phyloP scores from a whole-genome alignment of 1,284 basidiomycete genomes.

The Lignosus rhinocerotis region DNA sequence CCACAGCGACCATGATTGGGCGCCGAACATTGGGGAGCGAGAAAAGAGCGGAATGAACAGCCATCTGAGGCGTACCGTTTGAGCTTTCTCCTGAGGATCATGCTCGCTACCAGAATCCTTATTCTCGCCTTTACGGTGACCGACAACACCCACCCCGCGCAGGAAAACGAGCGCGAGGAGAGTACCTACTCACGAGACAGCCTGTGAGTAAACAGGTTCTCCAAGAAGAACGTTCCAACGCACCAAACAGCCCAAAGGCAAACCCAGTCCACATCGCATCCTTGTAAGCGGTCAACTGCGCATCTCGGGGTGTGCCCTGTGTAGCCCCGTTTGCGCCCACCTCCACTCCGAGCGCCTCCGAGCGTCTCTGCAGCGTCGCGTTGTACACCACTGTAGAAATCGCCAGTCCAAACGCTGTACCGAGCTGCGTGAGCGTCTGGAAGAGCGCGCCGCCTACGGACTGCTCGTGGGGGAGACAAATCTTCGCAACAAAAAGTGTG shows the following conservation, averaged over 20 bases:
- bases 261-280: conserved; percentile 67
- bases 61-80: not conserved
- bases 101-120: conserved; percentile 1
- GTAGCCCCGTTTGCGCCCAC: conserved; percentile 28
- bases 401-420: conserved; percentile 74
- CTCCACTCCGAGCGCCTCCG: conserved; percentile 34
- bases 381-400: conserved; percentile 76
- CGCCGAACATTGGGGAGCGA: no score
- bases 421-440: conserved; percentile 78
- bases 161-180: conserved; percentile 54
- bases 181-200: conserved; percentile 39
- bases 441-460: conserved; percentile 77
- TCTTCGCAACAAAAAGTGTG: conserved; percentile 74
- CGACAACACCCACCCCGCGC: conserved; percentile 60
- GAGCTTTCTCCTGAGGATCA: not conserved
- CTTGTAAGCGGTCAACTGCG: conserved; percentile 53
- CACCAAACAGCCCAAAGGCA: conserved; percentile 60
- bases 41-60: not conserved
- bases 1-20: no score
- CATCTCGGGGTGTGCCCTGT: conserved; percentile 37
- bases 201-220: not conserved
- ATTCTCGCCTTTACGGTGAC: conserved; percentile 33
- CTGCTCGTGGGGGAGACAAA: conserved; percentile 75
- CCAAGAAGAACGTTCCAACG: conserved; percentile 4
- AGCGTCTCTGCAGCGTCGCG: conserved; percentile 40